Conservation (phyloP, 2,329 filamentous ascomycete genomes). For the Sporothrix schenckii region DNA sequence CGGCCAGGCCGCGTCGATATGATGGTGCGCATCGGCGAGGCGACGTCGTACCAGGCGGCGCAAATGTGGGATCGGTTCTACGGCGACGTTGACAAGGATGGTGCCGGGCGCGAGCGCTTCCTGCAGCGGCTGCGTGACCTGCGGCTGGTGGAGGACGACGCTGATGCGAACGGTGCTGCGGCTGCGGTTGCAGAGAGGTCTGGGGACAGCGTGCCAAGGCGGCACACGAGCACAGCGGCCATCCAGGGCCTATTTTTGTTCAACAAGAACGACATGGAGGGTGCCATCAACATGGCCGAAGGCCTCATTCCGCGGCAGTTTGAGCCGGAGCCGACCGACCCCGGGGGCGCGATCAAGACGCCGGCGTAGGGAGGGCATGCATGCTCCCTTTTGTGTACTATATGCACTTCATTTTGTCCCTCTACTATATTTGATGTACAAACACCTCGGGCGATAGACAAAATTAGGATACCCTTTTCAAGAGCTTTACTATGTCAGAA, state of each 20-base stretch:
- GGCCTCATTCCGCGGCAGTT: conserved; percentile 62
- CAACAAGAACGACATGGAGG: conserved; percentile 88
- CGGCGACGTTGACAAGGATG: conserved; percentile 71
- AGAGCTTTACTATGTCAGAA: too few relatives aligned
- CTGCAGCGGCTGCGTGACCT: conserved; percentile 69
- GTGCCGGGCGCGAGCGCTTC: conserved; percentile 67
- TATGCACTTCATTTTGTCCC: neutral
- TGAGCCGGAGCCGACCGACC: conserved; percentile 51
- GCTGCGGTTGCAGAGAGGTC: conserved; percentile 32
- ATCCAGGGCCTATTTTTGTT: conserved; percentile 94
- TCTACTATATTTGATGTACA: conserved; percentile 10
- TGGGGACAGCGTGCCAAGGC: conserved; percentile 44
- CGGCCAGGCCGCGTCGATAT: conserved; percentile 91
- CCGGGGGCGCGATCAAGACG: conserved; percentile 49
- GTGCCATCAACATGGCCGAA: conserved; percentile 79
- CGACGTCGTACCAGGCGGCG: conserved; percentile 79
- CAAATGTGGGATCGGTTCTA: conserved; percentile 97
- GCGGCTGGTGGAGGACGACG: conserved; percentile 61
- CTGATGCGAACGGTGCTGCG: conserved; percentile 30
- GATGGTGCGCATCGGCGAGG: conserved; percentile 86
- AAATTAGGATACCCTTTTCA: conserved; percentile 22
- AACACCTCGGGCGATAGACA: conserved; percentile 13
- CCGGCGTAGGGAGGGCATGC: conserved; percentile 38
- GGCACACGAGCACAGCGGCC: conserved; percentile 79
- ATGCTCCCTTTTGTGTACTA: neutral